phyloP scores from a whole-genome alignment of 805 yeast genomes.

The Starmera dryadoides region DNA sequence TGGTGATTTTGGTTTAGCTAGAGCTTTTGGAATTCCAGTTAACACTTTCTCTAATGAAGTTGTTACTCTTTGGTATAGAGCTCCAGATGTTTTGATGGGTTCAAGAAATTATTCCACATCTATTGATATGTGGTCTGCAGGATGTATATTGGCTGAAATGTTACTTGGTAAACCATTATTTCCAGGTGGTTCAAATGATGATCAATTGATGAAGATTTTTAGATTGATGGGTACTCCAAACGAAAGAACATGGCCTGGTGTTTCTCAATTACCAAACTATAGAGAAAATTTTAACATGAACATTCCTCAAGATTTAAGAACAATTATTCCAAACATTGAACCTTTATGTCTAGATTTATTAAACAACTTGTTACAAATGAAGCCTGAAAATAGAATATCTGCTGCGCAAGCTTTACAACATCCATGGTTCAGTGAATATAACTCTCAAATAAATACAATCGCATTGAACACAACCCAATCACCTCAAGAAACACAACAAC shows the following conservation, averaged over 20 bases:
- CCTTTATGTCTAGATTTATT: conserved; percentile 77
- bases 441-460: neutral
- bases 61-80: conserved; percentile 96
- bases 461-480: conserved; percentile 1
- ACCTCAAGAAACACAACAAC: conserved; percentile 4
- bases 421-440: conserved; percentile 59
- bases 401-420: conserved; percentile 90
- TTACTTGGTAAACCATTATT: conserved; percentile 95
- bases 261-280: conserved; percentile 82
- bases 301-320: conserved; percentile 81
- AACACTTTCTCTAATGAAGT: conserved; percentile 97
- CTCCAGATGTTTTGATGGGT: conserved; percentile 94
- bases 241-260: conserved; percentile 97
- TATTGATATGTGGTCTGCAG: conserved; percentile 98
- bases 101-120: conserved; percentile 94
- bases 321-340: conserved; percentile 73
- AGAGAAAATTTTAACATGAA: conserved; percentile 77
- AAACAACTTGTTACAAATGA: conserved; percentile 73
- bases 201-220: conserved; percentile 87
- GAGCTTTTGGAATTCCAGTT: conserved; percentile 97
- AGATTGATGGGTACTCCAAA: conserved; percentile 95
- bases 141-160: conserved; percentile 98
- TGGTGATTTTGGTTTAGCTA: conserved; percentile 94
- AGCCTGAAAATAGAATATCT: conserved; percentile 89
- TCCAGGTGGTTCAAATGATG: conserved; percentile 95